A percentile compares a stretch with the other conserved stretches of the same genome.
Evolutionary conservation across 768 basidiomycete genomes (phyloP).

Genomic region (Boletus sp.): DNA sequence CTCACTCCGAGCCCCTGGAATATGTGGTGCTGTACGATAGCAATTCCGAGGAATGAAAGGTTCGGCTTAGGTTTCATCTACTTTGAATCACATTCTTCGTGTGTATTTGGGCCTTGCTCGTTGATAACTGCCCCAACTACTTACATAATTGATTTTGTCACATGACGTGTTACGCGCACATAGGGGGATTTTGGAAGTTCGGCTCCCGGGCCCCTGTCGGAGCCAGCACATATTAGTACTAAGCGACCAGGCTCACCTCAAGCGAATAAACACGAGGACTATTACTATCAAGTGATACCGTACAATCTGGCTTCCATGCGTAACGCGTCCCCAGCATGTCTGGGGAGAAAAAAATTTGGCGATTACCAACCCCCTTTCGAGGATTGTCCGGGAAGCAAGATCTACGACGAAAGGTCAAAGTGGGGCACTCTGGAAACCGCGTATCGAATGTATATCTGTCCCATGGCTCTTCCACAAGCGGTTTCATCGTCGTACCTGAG

Average conservation of each 20-base stretch:
- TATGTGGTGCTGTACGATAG: slow-evolving; percentile 77
- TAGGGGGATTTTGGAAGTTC: slow-evolving; percentile 6
- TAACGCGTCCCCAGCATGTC: slow-evolving; percentile 16
- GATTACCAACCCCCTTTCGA: slow-evolving; percentile 24
- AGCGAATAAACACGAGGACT: not conserved
- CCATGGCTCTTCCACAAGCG: slow-evolving; percentile 10
- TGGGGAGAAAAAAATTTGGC: slow-evolving; percentile 28
- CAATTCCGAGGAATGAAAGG: slow-evolving; percentile 46
- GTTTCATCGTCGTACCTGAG: slow-evolving; percentile 25
- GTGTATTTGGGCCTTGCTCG: slow-evolving; percentile 1
- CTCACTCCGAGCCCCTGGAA: slow-evolving; percentile 45
- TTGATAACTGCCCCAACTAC: too few species aligned
- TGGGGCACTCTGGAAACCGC: slow-evolving; percentile 5
- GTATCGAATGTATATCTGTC: slow-evolving; percentile 25
- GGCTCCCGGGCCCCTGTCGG: too few species aligned
- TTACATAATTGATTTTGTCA: slow-evolving; percentile 2
- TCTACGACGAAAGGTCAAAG: not conserved
- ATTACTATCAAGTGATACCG: not conserved
- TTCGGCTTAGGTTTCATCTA: not conserved
- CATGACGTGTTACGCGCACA: slow-evolving; percentile 2
- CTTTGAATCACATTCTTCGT: not conserved
- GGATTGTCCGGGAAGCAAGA: slow-evolving; percentile 9
- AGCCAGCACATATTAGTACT: not conserved
- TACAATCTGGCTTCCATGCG: slow-evolving; percentile 8
- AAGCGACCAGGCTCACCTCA: not conserved